Base-by-base conservation (phyloP, 805 yeast genomes). In the Citeromyces matritensis region DNA sequence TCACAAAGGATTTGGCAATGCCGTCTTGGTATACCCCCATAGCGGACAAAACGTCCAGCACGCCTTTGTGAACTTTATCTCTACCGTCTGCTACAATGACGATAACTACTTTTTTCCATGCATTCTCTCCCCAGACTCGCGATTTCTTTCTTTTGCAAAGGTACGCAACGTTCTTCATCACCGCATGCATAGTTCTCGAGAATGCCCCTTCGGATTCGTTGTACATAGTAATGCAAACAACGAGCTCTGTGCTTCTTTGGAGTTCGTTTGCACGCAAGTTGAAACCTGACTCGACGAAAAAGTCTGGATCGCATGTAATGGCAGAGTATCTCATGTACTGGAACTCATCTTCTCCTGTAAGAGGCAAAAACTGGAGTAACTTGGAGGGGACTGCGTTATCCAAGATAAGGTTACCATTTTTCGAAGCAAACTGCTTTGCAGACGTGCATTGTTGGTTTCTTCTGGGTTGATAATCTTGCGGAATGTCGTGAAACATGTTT, bases 1-100 rank as follows among this genome's bases (percentile, higher is more conserved):
- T 91, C 35, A 91, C 98, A 38, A 66, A 78, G 24, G 94, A 88
- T 49, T 94, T 80, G 30, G 99, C 95, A 53, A 91, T 83, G 30
- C 95, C 96, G 39, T 88, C 97, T 52, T 91, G 99, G 52, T 84
- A 91, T 30, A 91, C 82, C 43, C 99, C 99, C 57, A 93, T 74
- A 0, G 96, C 95, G 1, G 95, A 85, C 36, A 91, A 62, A 29
- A 82, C 69, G 52, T 88, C 95, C 29, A 91, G 57, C 2, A 86
- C 88, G 11, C 94, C 80, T 15, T 81, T 81, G 43, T 73, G 66
- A 30, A 91, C 77, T 47, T 88, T 88, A 36, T 79, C 72, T 55
- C 99, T 74, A 44, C 99, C 99, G 57, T 91, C 99, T 30, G 95
- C 73, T 14, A 91, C 81, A 43, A 91, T 77, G 34, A 82, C 63